Evolutionary conservation across 306 rosid species (phyloP), one percentile per base, ranked within the genome.

Genomic region (Pyrus betulifolia): DNA sequence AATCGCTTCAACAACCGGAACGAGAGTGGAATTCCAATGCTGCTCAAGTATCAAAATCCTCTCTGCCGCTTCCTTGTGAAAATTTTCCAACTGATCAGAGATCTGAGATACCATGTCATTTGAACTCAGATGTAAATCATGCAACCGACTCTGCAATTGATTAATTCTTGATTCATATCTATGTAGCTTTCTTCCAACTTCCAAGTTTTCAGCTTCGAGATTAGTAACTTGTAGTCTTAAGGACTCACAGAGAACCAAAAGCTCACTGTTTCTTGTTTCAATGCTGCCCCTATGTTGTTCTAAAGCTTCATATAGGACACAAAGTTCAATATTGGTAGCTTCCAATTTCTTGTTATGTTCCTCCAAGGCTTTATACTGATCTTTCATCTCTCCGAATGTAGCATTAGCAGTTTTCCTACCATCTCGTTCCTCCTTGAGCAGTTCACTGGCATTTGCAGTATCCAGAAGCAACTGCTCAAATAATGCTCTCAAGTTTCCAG

Each of bases 251-350:
- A 83, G 66, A 83, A 80, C 86, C 78, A 85, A 92, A 76, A 91
- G 86, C 80, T 86, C 86, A 28, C 52, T 79, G 74, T 84, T 88
- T 82, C 72, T 81, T 72, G 85, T 86, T 76, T 81, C 93, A 86
- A 82, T 58, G 35, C 75, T 87, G 57, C 64, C 82, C 76, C 89
- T 75, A 74, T 86, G 87, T 69, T 84, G 87, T 81, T 84, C 90
- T 44, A 79, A 51, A 75, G 83, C 88, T 84, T 95, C 99, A 78
- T 63, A 92, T 70, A 90, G 84, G 90, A 90, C 89, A 58, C 79
- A 70, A 75, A 91, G 90, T 76, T 92, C 98, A 72, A 95, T 81
- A 81, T 86, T 88, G 76, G 86, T 84, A 55, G 89, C 89, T 83
- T 88, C 93, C 86, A 89, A 75, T 85, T 71, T 81, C 67, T 86